phyloP scores from a whole-genome alignment of 2,329 filamentous ascomycete genomes.

The Penicillium brevicompactum region DNA sequence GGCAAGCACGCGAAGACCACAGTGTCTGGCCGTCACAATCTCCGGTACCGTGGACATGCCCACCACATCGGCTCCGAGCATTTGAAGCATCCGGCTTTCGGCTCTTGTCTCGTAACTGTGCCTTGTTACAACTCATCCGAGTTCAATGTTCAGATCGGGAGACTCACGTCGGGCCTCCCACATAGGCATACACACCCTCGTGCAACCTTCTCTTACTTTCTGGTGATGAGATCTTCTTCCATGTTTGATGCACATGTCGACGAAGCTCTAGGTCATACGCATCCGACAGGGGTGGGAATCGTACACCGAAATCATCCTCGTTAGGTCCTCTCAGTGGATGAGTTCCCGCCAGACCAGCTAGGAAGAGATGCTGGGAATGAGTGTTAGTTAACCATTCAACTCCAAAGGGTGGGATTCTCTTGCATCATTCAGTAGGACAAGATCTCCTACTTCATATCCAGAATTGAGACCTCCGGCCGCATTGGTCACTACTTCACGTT shows the following conservation, averaged over 20 bases:
- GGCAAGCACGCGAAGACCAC: slow-evolving; percentile 63
- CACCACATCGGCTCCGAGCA: slow-evolving; percentile 67
- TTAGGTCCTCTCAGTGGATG: slow-evolving; percentile 67
- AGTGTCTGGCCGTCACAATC: slow-evolving; percentile 66
- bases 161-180: slow-evolving; percentile 62
- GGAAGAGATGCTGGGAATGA: slow-evolving; percentile 59
- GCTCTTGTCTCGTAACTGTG: slow-evolving; percentile 65
- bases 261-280: slow-evolving; percentile 66
- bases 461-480: slow-evolving; percentile 67
- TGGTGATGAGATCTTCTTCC: slow-evolving; percentile 52
- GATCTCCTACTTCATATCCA: slow-evolving; percentile 65
- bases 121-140: slow-evolving; percentile 15
- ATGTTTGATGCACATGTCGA: slow-evolving; percentile 58
- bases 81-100: slow-evolving; percentile 64
- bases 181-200: slow-evolving; percentile 68
- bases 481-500: slow-evolving; percentile 58
- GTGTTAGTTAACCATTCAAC: slow-evolving; percentile 14
- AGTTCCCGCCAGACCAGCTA: slow-evolving; percentile 62
- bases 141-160: neutral
- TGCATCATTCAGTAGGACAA: slow-evolving; percentile 67
- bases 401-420: slow-evolving; percentile 16
- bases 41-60: slow-evolving; percentile 72
- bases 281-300: slow-evolving; percentile 66
- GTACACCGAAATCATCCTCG: slow-evolving; percentile 61
- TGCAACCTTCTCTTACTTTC: slow-evolving; percentile 56